phyloP scores from a whole-genome alignment of 2,329 filamentous ascomycete genomes.

The Penicillium occitanis region DNA sequence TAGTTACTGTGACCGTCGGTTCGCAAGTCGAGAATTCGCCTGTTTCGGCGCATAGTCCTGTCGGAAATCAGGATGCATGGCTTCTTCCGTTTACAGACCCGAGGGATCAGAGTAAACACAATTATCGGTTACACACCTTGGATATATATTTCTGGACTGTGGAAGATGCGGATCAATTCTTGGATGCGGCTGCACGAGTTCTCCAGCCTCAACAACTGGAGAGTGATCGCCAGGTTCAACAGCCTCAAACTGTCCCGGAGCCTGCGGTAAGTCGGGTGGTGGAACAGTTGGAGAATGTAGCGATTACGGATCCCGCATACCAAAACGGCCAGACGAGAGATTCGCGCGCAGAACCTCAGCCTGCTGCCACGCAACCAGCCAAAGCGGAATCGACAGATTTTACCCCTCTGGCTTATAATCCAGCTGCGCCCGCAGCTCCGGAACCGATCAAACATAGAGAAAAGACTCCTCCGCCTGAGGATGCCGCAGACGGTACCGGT shows the following conservation, averaged over 20 bases:
- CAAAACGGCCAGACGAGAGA: constrained; percentile 45
- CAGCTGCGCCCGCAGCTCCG: constrained; percentile 64
- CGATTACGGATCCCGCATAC: constrained; percentile 55
- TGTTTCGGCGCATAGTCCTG: constrained; percentile 29
- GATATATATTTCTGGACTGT: constrained; percentile 66
- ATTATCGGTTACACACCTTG: constrained; percentile 57
- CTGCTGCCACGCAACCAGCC: constrained; percentile 19
- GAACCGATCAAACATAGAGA: constrained; percentile 65
- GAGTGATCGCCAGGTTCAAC: constrained; percentile 45
- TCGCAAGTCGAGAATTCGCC: constrained; percentile 32
- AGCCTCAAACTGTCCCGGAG: constrained; percentile 38
- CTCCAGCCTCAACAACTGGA: constrained; percentile 47
- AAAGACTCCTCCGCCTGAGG: constrained; percentile 63
- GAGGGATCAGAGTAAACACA: constrained; percentile 53
- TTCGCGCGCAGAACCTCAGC: constrained; percentile 34
- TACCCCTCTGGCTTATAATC: constrained; percentile 63
- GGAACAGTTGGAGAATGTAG: constrained; percentile 62
- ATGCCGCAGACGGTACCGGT: constrained; percentile 52
- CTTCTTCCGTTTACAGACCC: constrained; percentile 56
- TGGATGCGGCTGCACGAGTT: constrained; percentile 46
- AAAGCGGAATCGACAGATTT: constrained; percentile 38
- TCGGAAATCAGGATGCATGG: constrained; percentile 51
- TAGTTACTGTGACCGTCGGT: constrained; percentile 59
- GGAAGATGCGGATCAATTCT: constrained; percentile 57
- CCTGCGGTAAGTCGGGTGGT: constrained; percentile 59